Conservation (phyloP, 1,284 basidiomycete genomes). For the Hemileia vastatrix region DNA sequence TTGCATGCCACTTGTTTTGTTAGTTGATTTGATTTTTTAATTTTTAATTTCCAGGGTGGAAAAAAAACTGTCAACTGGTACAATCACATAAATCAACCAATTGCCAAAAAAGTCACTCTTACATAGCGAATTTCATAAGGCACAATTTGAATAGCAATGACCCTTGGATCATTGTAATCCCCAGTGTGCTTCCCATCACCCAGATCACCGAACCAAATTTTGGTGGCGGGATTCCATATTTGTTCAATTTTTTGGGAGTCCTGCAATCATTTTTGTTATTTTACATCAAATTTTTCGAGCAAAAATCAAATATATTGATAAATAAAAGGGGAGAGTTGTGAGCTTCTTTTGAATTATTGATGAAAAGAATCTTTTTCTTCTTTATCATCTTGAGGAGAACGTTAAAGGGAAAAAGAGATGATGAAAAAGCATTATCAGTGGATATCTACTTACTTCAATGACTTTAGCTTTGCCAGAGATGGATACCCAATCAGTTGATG, state of each 20-base stretch:
- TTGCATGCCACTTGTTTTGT: slow-evolving; percentile 51
- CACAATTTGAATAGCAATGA: slow-evolving; percentile 67
- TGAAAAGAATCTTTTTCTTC: no score
- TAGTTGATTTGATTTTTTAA: no score
- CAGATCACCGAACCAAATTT: slow-evolving; percentile 77
- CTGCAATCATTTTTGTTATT: slow-evolving; percentile 51
- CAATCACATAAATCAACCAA: not conserved
- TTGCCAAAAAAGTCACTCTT: not conserved
- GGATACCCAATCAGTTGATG: slow-evolving; percentile 72
- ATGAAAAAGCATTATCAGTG: slow-evolving; percentile 22
- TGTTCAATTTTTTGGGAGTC: slow-evolving; percentile 60
- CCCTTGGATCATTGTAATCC: slow-evolving; percentile 65
- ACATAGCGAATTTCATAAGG: slow-evolving; percentile 54
- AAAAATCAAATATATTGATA: no score
- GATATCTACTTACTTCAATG: not conserved
- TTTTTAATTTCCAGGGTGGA: no score
- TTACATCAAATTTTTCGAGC: no score
- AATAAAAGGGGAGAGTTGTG: no score
- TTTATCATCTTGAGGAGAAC: not conserved
- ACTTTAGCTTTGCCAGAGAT: slow-evolving; percentile 60
- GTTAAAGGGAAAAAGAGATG: not conserved
- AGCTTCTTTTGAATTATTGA: no score
- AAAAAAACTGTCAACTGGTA: no score
- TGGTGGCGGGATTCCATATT: slow-evolving; percentile 58
- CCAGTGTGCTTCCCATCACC: slow-evolving; percentile 79